Evolutionary conservation across 352 stramenopile genomes (phyloP).

Genomic region (Phytopythium ostracodes): DNA sequence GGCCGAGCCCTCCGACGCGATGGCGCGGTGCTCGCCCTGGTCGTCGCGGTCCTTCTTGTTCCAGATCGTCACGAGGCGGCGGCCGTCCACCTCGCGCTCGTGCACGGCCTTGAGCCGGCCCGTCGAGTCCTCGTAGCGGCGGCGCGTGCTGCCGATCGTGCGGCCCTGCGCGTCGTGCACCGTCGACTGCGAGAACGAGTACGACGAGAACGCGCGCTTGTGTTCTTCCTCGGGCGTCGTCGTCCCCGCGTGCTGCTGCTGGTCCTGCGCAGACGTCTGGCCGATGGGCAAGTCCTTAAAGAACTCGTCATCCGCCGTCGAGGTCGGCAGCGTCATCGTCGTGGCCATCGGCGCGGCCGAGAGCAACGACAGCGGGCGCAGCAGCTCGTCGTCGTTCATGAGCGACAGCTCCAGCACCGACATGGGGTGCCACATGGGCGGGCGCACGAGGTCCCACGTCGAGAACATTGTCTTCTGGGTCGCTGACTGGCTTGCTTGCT

Average conservation of each 20-base stretch:
- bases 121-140: conserved; percentile 80
- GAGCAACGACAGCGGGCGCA: conserved; percentile 33
- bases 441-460: conserved; percentile 74
- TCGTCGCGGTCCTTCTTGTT: conserved; percentile 61
- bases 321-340: conserved; percentile 28
- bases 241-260: conserved; percentile 21
- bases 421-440: conserved; percentile 76
- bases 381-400: conserved; percentile 61
- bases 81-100: conserved; percentile 62
- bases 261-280: conserved; percentile 21
- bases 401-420: conserved; percentile 79
- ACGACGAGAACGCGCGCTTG: conserved; percentile 60
- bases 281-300: conserved; percentile 67
- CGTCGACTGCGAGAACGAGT: conserved; percentile 75
- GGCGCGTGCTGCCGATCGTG: conserved; percentile 61
- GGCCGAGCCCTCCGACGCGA: conserved; percentile 43
- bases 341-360: conserved; percentile 16
- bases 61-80: conserved; percentile 75
- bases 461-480: conserved; percentile 37
- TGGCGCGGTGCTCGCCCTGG: conserved; percentile 56
- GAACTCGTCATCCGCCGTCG: conserved; percentile 65
- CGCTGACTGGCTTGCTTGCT: no score
- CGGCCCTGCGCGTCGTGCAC: conserved; percentile 64
- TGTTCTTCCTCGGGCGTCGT: conserved; percentile 22
- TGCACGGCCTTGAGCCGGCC: conserved; percentile 80